Percentiles rank a stretch among this genome's conserved stretches.
Evolutionary conservation across 306 rosid genomes (phyloP).

Genomic region (Carpinus viminea): DNA sequence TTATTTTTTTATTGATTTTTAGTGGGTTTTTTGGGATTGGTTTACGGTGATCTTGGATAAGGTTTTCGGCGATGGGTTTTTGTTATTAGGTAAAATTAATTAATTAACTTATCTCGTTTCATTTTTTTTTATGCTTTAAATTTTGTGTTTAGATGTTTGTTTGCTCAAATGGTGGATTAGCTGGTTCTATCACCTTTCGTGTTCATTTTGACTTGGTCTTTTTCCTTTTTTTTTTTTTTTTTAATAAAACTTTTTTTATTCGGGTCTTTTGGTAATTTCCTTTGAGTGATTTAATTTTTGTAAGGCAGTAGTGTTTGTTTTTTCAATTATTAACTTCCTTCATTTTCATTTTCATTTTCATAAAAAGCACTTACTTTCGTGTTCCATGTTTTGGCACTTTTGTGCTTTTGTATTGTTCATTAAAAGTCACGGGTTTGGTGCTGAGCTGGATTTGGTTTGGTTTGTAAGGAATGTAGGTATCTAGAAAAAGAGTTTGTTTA

Average conservation of each 20-base stretch:
- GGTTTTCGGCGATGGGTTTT: neutral
- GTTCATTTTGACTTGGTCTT: neutral
- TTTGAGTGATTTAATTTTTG: neutral
- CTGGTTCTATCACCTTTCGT: neutral
- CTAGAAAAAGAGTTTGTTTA: neutral
- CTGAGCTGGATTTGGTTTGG: neutral
- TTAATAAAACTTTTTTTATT: neutral
- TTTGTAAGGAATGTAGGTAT: neutral
- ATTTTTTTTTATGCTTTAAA: neutral
- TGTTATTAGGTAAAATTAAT: neutral
- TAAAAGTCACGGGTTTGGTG: neutral
- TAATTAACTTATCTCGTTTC: neutral
- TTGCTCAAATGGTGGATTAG: slow-evolving; percentile 1
- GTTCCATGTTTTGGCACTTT: neutral
- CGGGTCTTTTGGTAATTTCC: neutral
- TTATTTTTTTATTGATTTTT: neutral
- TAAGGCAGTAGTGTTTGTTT: neutral
- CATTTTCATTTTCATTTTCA: neutral
- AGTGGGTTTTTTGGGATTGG: neutral
- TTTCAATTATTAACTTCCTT: neutral
- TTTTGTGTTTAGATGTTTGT: neutral
- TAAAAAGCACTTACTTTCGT: neutral
- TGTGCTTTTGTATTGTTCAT: neutral
- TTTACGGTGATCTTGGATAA: neutral
- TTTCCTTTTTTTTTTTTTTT: neutral